phyloP scores from a whole-genome alignment of 331 rosid genomes.

The Prunus yedoensis region DNA sequence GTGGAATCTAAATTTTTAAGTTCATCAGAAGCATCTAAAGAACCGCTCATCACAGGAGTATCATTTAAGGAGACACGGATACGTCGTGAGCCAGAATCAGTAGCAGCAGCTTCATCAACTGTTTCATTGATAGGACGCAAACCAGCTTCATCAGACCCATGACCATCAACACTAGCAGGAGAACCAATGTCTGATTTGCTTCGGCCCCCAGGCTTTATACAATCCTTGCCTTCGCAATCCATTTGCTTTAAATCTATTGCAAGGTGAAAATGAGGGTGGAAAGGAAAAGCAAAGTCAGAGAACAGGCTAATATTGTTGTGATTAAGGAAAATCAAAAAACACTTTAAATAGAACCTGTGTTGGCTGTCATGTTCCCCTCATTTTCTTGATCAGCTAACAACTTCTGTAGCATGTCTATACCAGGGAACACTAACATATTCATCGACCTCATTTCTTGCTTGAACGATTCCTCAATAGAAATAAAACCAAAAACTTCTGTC shows the following conservation, averaged over 20 bases:
- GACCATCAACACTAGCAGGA: slow-evolving; percentile 49
- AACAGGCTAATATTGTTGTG: slow-evolving; percentile 4
- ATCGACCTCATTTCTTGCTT: slow-evolving; percentile 75
- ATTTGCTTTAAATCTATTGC: slow-evolving; percentile 48
- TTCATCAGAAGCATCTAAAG: slow-evolving; percentile 48
- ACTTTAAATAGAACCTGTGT: slow-evolving; percentile 28
- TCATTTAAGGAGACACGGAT: slow-evolving; percentile 27
- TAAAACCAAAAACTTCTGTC: slow-evolving; percentile 89
- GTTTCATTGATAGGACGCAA: slow-evolving; percentile 38
- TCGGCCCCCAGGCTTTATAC: slow-evolving; percentile 29
- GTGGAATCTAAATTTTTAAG: slow-evolving; percentile 30
- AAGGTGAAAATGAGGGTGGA: slow-evolving; percentile 17
- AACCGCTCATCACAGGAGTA: slow-evolving; percentile 28
- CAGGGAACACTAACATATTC: slow-evolving; percentile 97
- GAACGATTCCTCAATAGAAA: slow-evolving; percentile 65
- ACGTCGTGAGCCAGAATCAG: slow-evolving; percentile 20
- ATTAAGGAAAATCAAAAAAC: slow-evolving; percentile 13
- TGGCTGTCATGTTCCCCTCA: slow-evolving; percentile 40
- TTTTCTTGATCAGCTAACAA: slow-evolving; percentile 50
- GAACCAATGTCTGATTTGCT: slow-evolving; percentile 45
- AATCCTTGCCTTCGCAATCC: slow-evolving; percentile 35
- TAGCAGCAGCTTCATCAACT: slow-evolving; percentile 41
- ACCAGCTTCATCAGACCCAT: slow-evolving; percentile 42
- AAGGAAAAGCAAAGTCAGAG: slow-evolving; percentile 2
- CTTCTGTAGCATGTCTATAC: slow-evolving; percentile 95